phyloP scores from a whole-genome alignment of 495 filamentous ascomycete species.

The Trichocladium antarcticum region DNA sequence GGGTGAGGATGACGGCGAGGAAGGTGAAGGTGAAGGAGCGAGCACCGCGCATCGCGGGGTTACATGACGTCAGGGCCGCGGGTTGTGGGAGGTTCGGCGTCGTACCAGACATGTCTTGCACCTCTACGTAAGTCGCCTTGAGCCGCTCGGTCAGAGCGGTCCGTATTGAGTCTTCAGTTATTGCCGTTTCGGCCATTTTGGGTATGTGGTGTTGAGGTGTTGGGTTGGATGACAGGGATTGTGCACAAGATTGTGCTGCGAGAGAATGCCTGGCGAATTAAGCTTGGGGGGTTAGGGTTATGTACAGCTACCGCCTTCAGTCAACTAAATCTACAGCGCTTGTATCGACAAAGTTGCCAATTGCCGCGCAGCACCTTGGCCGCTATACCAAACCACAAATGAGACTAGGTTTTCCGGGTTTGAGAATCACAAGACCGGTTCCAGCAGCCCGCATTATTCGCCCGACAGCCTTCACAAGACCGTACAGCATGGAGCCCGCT shows the following conservation, averaged over 20 bases:
- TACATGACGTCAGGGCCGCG: conserved; percentile 21
- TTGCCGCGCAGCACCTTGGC: too few relatives aligned
- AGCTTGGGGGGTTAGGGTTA: too few relatives aligned
- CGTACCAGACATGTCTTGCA: conserved; percentile 86
- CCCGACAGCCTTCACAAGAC: neutral
- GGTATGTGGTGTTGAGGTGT: conserved; percentile 8
- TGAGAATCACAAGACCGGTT: neutral
- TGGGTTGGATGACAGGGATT: too few relatives aligned
- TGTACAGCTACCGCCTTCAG: too few relatives aligned
- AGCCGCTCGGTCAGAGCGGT: conserved; percentile 60
- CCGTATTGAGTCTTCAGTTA: conserved; percentile 60
- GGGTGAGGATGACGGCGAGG: neutral
- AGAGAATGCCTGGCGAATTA: neutral
- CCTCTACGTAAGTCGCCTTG: conserved; percentile 74
- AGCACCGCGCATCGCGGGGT: neutral
- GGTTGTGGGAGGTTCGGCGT: neutral
- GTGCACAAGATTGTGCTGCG: neutral
- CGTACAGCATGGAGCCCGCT: conserved; percentile 15
- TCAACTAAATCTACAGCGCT: too few relatives aligned
- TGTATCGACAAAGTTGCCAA: too few relatives aligned
- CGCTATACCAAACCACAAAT: too few relatives aligned
- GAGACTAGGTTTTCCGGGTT: conserved; percentile 1
- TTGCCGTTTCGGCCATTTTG: conserved; percentile 43
- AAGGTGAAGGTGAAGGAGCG: neutral
- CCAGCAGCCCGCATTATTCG: neutral